Evolutionary conservation across 768 basidiomycete species (phyloP), one percentile per base, ranked within the genome.

Genomic region (Collybia mongolica): DNA sequence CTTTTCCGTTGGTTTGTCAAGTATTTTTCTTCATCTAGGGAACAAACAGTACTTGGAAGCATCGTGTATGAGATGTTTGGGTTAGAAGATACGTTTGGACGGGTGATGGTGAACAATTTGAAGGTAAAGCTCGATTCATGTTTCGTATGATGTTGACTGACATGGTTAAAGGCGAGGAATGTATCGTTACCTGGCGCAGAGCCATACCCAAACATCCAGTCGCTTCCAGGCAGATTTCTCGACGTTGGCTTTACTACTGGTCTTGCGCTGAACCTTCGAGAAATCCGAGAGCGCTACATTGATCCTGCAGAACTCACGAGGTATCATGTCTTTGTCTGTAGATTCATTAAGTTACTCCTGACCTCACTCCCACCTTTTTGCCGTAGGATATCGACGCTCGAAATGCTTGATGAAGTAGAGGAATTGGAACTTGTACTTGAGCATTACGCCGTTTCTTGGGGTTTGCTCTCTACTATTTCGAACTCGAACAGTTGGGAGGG

Each of bases 1-100:
- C 61, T 97, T 11, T 70, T 97, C 1, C 65, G 71, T 32, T 95
- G 90, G 89, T 93, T 95, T 60, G 73, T 79, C 2, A 71, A 79
- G 48, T 75, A 75, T 49, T 84, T 81, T 60, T 63, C 70, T 17
- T 46, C 56, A 23, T 41, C 42, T 6, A 53, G 53, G n/a, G 45
- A 42, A 9, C 54, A 49, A 9, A 63, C 64, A 5, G 60, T 72
- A 1, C 70, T 83, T 1, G 84, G 82, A 22, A 80, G 76, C 2
- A 67, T 93, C 7, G 77, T 93, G 15, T 98, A 98, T 61, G 96
- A 98, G 64, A 98, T 98, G 90, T 95, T 92, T 62, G 88, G 86
- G 1, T 72, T 98, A 3, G 75, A 82, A 17, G 96, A 98, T 62
- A 60, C 83, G 0, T 98, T 98, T 68, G 97, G 96, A n/a, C 77